Evolutionary conservation across 2,329 filamentous ascomycete species (phyloP).

Genomic region (Sporothrix pseudoabietina): DNA sequence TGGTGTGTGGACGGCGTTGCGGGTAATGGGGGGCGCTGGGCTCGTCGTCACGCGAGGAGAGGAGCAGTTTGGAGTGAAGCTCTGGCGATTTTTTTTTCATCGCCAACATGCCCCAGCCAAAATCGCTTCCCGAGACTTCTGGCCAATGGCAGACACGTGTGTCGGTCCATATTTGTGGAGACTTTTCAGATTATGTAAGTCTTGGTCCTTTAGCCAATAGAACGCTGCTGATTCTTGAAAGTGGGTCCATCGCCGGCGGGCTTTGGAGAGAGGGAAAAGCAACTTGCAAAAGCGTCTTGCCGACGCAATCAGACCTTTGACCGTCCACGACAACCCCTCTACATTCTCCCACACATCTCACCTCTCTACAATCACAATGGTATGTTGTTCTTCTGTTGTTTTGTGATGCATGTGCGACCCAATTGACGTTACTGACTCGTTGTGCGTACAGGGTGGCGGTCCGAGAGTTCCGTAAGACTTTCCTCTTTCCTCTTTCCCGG

Average conservation of each 20-base stretch:
- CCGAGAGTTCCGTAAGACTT: constrained; percentile 59
- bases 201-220: background rate
- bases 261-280: constrained; percentile 17
- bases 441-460: constrained; percentile 67
- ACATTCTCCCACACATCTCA: constrained; percentile 6
- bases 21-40: background rate
- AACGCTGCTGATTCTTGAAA: constrained; percentile 32
- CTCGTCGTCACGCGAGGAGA: constrained; percentile 21
- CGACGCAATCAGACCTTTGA: background rate
- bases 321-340: constrained; percentile 12
- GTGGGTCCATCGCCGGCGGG: constrained; percentile 16
- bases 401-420: background rate
- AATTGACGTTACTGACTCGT: constrained; percentile 40
- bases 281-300: constrained; percentile 26
- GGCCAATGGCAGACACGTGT: constrained; percentile 10
- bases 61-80: constrained; percentile 15
- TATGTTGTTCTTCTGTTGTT: constrained; percentile 40
- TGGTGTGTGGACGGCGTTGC: background rate
- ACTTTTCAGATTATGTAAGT: constrained; percentile 21
- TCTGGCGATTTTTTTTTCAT: constrained; percentile 27
- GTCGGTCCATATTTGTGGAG: background rate
- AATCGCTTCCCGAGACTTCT: background rate
- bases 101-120: constrained; percentile 18
- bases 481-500: background rate
- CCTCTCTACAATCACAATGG: constrained; percentile 50